Conservation (phyloP, 495 filamentous ascomycete species). For the Podospora sp. region DNA sequence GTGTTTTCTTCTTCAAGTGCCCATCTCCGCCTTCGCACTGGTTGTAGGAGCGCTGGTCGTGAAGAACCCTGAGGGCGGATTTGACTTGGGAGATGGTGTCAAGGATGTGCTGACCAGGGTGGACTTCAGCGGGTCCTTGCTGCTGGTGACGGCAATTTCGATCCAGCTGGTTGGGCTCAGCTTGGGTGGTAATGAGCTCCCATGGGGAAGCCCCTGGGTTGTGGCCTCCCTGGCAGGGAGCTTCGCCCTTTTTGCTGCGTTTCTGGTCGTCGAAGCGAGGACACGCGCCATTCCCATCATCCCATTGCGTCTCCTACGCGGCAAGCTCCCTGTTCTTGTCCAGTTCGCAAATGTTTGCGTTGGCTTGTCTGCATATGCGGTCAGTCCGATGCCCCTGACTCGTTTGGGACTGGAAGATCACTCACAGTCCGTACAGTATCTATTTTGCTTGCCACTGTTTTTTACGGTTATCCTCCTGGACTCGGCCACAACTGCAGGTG, state of each 20-base stretch:
- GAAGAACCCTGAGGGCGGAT: slow-evolving; percentile 41
- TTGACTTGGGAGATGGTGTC: slow-evolving; percentile 26
- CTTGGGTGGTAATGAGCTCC: slow-evolving; percentile 63
- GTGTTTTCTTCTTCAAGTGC: slow-evolving; percentile 56
- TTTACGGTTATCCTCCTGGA: slow-evolving; percentile 67
- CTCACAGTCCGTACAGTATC: slow-evolving; percentile 49
- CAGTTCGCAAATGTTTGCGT: slow-evolving; percentile 64
- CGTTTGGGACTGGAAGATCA: background rate
- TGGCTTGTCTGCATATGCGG: slow-evolving; percentile 65
- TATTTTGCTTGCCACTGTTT: slow-evolving; percentile 66
- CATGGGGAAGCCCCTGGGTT: slow-evolving; percentile 61
- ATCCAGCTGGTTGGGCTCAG: slow-evolving; percentile 62
- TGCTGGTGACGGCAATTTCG: slow-evolving; percentile 61
- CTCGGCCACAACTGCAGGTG: slow-evolving; percentile 61
- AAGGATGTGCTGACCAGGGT: slow-evolving; percentile 56
- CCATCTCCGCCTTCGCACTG: slow-evolving; percentile 55
- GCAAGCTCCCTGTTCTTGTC: slow-evolving; percentile 53
- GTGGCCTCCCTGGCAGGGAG: slow-evolving; percentile 56
- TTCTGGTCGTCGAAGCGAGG: slow-evolving; percentile 57
- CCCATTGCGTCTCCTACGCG: slow-evolving; percentile 58
- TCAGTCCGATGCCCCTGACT: slow-evolving; percentile 36
- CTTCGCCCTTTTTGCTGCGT: slow-evolving; percentile 50
- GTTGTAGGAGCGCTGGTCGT: slow-evolving; percentile 57
- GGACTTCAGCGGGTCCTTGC: slow-evolving; percentile 56
- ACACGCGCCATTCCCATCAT: slow-evolving; percentile 65